These are phyloP conservation scores for Gautieria morchelliformis DNA, from an alignment of 768 basidiomycete species.

Conservation along the genomic window DNA sequence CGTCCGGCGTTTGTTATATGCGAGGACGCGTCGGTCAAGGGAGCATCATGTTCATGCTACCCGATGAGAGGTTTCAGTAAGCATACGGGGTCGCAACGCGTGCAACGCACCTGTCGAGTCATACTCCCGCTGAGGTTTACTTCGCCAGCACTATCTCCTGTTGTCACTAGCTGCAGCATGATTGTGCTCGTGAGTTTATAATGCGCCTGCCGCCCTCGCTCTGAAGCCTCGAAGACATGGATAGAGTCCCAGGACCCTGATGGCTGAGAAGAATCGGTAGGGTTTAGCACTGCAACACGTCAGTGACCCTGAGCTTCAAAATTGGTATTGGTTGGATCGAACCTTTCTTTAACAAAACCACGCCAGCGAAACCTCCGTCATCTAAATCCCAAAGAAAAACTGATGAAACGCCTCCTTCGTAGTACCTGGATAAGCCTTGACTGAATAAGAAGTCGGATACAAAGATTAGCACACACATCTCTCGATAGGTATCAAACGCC, in stretches of 20 bases:
- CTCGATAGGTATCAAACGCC: constrained; percentile 94
- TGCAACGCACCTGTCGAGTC: constrained; percentile 77
- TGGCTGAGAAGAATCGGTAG: constrained; percentile 45
- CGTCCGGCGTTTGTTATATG: constrained; percentile 92
- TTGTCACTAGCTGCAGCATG: constrained; percentile 82
- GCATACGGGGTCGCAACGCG: neutral
- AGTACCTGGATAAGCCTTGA: constrained; percentile 54
- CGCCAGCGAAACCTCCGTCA: constrained; percentile 93
- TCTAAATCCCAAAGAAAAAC: constrained; percentile 98
- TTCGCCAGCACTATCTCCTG: constrained; percentile 43
- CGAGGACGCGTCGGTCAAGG: constrained; percentile 66
- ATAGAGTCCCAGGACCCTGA: constrained; percentile 96
- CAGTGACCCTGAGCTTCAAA: neutral
- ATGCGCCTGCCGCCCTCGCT: constrained; percentile 84
- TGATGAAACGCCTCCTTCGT: constrained; percentile 93
- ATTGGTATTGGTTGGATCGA: constrained; percentile 12
- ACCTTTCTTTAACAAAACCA: constrained; percentile 95
- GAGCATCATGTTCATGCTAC: constrained; percentile 81
- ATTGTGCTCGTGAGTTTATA: constrained; percentile 97
- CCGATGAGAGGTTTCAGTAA: constrained; percentile 5
- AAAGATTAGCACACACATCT: constrained; percentile 50
- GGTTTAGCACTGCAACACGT: constrained; percentile 46
- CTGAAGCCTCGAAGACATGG: constrained; percentile 93
- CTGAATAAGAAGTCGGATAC: neutral
- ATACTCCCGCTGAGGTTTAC: constrained; percentile 89